Base-by-base conservation (phyloP, 1,284 basidiomycete species). In the Trichosporon sp. region DNA sequence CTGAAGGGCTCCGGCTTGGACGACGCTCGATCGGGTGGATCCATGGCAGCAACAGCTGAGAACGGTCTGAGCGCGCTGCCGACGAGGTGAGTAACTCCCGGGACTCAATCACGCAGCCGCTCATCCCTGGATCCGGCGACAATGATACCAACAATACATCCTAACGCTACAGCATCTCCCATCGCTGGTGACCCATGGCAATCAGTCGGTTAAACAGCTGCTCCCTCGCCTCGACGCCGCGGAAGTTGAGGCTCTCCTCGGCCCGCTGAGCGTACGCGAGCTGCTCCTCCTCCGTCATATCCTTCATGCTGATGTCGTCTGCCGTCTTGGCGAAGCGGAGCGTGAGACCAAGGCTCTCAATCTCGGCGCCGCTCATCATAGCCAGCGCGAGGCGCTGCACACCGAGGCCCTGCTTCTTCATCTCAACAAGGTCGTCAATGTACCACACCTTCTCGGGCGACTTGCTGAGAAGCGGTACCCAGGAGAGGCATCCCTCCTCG, bases 191-290 rank as follows among this genome's bases (percentile, higher is more conserved):
- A 8, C 78, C 78, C 73, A 81, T 80, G 59, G 75, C 75, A 56
- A 82, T 63, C 62, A 82, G 65, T 16, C 81, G 70, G 14, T 77
- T 73, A 60, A 82, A 82, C 63, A 82, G 68, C 68, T 79, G 73
- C 65, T 83, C 81, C 40, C 82, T 66, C 59, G 81, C 71, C 1
- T 74, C 76, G 5, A 82, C 78, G 49, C 78, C 68, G 46, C 72
- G 77, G 66, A 83, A 81, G 49, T 73, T 67, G 64, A 76, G 61
- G 61, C 33, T 57, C 33, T 49, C 58, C 21, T 54, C 34, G 27
- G 57, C 57, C 9, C 2, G 5, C 46, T 59, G 44, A 14, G 61
- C 56, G 11, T 40, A 36, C 1, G 31, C 29, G 7, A 56, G n/a
- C 40, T 57, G 37, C 44, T 63, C 16, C 31, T 56, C 31, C 31